These are phyloP conservation scores for Betula pendula DNA, from an alignment of 306 rosid species.

Conservation along the genomic window DNA sequence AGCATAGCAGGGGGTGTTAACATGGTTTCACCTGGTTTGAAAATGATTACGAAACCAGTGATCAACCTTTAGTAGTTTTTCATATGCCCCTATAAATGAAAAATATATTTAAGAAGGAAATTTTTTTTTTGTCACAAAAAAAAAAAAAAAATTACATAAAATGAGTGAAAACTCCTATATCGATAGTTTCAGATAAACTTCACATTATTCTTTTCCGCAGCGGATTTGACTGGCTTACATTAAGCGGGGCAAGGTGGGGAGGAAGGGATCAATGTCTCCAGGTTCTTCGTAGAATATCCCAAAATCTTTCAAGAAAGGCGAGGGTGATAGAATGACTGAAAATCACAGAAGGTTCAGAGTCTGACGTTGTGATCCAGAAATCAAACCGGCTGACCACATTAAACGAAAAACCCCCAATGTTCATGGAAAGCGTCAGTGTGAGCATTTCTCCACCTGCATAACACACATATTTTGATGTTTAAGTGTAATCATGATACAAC, in stretches of 20 bases:
- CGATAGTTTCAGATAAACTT: constrained; percentile 32
- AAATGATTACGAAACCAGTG: too few species aligned
- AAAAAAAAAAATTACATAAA: background rate
- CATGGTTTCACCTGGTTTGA: too few species aligned
- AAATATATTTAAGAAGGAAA: too few species aligned
- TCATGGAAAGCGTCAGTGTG: constrained; percentile 73
- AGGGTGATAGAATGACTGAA: constrained; percentile 53
- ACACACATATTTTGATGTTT: constrained; percentile 15
- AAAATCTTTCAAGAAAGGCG: constrained; percentile 51
- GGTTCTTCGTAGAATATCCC: constrained; percentile 48
- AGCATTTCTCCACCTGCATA: constrained; percentile 95
- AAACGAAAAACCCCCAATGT: constrained; percentile 73
- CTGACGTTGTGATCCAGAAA: constrained; percentile 87
- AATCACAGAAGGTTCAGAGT: constrained; percentile 55
- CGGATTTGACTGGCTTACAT: constrained; percentile 48
- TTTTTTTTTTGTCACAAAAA: too few species aligned
- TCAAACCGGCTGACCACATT: constrained; percentile 87
- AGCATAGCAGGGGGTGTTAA: too few species aligned
- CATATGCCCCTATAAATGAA: too few species aligned
- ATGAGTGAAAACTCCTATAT: background rate
- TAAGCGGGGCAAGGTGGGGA: constrained; percentile 59
- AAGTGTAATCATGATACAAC: constrained; percentile 7
- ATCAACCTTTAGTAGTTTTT: too few species aligned
- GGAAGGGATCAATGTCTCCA: constrained; percentile 73
- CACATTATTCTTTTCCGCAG: constrained; percentile 62